Evolutionary conservation across 148 eudicot species (phyloP).

Genomic region (Rhododendron molle): DNA sequence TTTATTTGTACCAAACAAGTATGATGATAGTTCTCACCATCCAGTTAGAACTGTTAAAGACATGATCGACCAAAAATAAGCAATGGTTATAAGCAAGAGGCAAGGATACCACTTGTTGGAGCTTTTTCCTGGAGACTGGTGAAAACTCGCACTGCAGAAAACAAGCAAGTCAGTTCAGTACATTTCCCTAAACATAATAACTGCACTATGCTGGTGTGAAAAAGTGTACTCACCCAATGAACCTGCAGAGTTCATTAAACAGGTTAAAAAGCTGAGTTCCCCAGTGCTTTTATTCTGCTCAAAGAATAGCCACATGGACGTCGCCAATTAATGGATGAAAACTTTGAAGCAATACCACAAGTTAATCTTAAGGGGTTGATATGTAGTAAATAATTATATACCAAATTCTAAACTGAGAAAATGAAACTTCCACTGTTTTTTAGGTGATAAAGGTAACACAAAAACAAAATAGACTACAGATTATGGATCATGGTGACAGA

Average conservation of each 20-base stretch:
- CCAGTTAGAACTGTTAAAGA: neutral
- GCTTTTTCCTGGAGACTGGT: constrained; percentile 97
- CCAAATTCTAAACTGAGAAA: neutral
- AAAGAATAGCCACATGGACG: neutral
- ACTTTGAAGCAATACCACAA: neutral
- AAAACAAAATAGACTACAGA: neutral
- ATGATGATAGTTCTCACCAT: neutral
- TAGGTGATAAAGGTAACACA: neutral
- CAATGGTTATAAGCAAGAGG: neutral
- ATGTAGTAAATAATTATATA: neutral
- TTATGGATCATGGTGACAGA: neutral
- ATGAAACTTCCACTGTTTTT: neutral
- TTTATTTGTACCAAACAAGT: neutral
- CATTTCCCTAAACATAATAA: constrained; percentile 2
- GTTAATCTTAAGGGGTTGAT: neutral
- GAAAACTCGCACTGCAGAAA: constrained; percentile 77
- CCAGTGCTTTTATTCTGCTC: constrained; percentile 93
- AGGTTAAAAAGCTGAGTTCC: constrained; percentile 84
- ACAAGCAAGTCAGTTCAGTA: constrained; percentile 5
- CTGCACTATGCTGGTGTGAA: neutral
- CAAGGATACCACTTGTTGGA: constrained; percentile 80
- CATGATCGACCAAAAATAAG: neutral
- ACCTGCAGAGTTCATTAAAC: constrained; percentile 86
- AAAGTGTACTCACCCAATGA: constrained; percentile 64
- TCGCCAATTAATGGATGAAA: neutral